Evolutionary conservation across 1,139 yeast genomes (phyloP), one percentile per base, ranked within the genome.

Genomic region (Saccharomyces hybrid): DNA sequence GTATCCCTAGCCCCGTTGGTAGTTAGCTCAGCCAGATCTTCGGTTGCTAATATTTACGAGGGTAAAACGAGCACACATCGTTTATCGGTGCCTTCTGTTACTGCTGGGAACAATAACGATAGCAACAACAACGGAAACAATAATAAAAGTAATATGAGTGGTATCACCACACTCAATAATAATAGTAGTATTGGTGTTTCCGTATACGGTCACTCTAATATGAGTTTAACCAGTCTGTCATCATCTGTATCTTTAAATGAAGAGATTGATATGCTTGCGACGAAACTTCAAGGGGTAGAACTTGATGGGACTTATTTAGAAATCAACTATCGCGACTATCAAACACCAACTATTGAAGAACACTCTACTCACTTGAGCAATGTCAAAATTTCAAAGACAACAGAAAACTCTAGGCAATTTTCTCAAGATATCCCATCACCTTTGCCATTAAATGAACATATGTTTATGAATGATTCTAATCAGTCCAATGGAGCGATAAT

Each of bases 1-100:
- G 96, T 58, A 8, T 53, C 60, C 9, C 25, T 48, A 9, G 23
- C 52, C 14, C 38, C 32, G 5, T 27, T 27, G 16, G 30, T 30
- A 14, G 25, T 31, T 9, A 48, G 38, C 27, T 48, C 50, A n/a
- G 14, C 20, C 13, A 28, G 50, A 54, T 73, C 76, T 2, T 69
- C 72, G 26, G 47, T 52, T 9, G 49, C 56, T 9, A 52, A 50
- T 32, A 49, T 23, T 56, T 51, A 8, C 20, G 32, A 34, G 53
- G 54, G 23, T 51, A 42, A 25, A 52, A 31, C n/a, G 46, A 14
- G 28, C 30, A 16, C 47, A 30, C 54, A 27, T 41, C 31, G 16
- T 27, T 46, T 27, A 32, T 27, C 38, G 23, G n/a, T 23, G 34
- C 46, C n/a, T 31, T 28, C 44, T 48, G 8, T n/a, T 27, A n/a